phyloP scores from a whole-genome alignment of 176 grass and related monocot genomes.

The Lolium perenne region DNA sequence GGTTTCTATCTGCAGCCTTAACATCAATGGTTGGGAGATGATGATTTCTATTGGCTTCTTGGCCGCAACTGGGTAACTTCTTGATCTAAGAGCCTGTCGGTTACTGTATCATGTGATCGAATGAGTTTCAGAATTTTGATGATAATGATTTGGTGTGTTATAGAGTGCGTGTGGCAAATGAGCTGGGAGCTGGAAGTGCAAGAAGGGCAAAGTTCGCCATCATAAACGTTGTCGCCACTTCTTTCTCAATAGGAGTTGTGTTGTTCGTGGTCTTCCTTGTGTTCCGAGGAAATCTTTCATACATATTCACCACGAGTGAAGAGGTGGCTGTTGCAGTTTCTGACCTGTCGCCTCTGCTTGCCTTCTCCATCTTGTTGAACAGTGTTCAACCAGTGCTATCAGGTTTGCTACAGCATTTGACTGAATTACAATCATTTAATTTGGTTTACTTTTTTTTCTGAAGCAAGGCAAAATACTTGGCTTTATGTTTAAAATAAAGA shows the following conservation, averaged over 20 bases:
- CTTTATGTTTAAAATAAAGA: background rate
- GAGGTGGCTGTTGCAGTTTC: constrained; percentile 64
- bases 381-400: constrained; percentile 92
- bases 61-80: constrained; percentile 65
- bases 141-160: background rate
- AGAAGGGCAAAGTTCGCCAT: constrained; percentile 69
- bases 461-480: background rate
- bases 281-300: constrained; percentile 66
- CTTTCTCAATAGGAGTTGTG: constrained; percentile 54
- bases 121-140: background rate
- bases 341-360: constrained; percentile 71
- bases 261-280: constrained; percentile 70
- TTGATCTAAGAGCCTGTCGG: background rate
- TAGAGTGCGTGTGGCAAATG: constrained; percentile 86
- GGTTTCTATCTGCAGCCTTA: constrained; percentile 59
- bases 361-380: constrained; percentile 88
- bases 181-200: constrained; percentile 83
- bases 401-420: constrained; percentile 48
- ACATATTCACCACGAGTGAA: constrained; percentile 69
- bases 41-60: constrained; percentile 87
- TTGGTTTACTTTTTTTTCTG: background rate
- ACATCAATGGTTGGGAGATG: constrained; percentile 99
- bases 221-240: constrained; percentile 60
- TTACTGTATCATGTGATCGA: background rate
- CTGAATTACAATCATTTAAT: background rate